phyloP scores from a whole-genome alignment of 1,284 basidiomycete genomes.

The Naganishia albida region DNA sequence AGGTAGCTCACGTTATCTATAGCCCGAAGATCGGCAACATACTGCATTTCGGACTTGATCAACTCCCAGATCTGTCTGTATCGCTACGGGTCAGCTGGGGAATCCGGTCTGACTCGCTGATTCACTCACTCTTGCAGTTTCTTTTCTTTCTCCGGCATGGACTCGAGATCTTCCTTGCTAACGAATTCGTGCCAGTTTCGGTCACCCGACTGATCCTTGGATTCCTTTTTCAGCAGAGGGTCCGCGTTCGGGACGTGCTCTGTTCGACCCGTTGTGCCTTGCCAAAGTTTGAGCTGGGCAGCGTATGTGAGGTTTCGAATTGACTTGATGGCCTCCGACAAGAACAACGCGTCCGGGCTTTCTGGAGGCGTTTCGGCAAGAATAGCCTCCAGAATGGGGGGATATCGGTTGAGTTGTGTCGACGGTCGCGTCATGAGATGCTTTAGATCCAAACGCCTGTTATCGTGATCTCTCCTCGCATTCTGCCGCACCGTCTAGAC shows the following conservation, averaged over 20 bases:
- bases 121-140: constrained; percentile 79
- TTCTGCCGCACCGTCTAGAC: constrained; percentile 65
- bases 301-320: constrained; percentile 75
- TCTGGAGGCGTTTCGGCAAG: constrained; percentile 72
- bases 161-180: constrained; percentile 64
- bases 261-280: constrained; percentile 77
- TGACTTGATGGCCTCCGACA: constrained; percentile 70
- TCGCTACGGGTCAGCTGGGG: constrained; percentile 21
- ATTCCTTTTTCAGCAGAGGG: constrained; percentile 29
- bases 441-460: constrained; percentile 78
- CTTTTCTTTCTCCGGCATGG: constrained; percentile 71
- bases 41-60: constrained; percentile 93
- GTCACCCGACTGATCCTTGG: constrained; percentile 25
- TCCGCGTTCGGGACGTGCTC: constrained; percentile 37
- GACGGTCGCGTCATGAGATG: constrained; percentile 83
- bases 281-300: constrained; percentile 79
- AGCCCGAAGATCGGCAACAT: constrained; percentile 87
- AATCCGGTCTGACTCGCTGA: neutral
- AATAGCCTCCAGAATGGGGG: constrained; percentile 81
- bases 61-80: constrained; percentile 86
- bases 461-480: constrained; percentile 54
- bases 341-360: constrained; percentile 77
- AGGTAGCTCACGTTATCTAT: constrained; percentile 67
- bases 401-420: constrained; percentile 87
- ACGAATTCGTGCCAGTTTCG: constrained; percentile 84